These are phyloP conservation scores for Pulveroboletus ravenelii DNA, from an alignment of 768 basidiomycete species.

Conservation along the genomic window DNA sequence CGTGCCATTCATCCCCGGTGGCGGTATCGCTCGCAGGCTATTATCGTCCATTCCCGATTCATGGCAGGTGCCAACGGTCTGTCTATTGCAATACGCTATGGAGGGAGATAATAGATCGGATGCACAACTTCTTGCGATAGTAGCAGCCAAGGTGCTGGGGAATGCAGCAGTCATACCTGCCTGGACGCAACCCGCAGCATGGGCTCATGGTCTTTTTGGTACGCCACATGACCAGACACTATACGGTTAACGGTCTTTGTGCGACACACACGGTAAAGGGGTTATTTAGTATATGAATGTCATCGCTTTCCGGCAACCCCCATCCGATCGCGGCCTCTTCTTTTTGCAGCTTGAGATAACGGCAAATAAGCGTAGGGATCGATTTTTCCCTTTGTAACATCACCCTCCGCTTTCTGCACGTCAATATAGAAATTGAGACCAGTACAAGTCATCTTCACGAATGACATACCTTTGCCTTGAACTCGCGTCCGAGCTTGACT, in stretches of 20 bases:
- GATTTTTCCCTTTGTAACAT: slow-evolving; percentile 79
- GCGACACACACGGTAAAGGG: not conserved
- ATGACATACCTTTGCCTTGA: slow-evolving; percentile 84
- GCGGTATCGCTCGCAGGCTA: slow-evolving; percentile 66
- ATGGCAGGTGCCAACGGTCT: slow-evolving; percentile 51
- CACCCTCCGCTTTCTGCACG: slow-evolving; percentile 86
- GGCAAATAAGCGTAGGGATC: slow-evolving; percentile 94
- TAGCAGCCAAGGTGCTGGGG: slow-evolving; percentile 45
- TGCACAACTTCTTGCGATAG: slow-evolving; percentile 57
- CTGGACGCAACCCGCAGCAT: slow-evolving; percentile 66
- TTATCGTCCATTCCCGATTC: slow-evolving; percentile 49
- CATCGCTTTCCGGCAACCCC: slow-evolving; percentile 64
- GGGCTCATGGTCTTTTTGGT: slow-evolving; percentile 60
- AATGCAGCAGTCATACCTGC: slow-evolving; percentile 25
- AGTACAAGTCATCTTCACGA: not conserved
- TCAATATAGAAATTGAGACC: slow-evolving; percentile 3
- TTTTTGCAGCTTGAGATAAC: slow-evolving; percentile 77
- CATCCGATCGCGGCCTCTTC: slow-evolving; percentile 42
- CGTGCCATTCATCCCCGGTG: slow-evolving; percentile 75
- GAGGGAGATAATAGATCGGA: slow-evolving; percentile 82
- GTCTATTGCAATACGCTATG: slow-evolving; percentile 68
- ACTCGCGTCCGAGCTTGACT: slow-evolving; percentile 74
- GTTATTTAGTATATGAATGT: slow-evolving; percentile 10
- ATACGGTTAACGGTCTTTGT: slow-evolving; percentile 46
- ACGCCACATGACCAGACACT: slow-evolving; percentile 68